Percentiles rank a stretch among this genome's conserved stretches.
Conservation (phyloP, 2,329 filamentous ascomycete species). For the Thelonectria rubi region DNA sequence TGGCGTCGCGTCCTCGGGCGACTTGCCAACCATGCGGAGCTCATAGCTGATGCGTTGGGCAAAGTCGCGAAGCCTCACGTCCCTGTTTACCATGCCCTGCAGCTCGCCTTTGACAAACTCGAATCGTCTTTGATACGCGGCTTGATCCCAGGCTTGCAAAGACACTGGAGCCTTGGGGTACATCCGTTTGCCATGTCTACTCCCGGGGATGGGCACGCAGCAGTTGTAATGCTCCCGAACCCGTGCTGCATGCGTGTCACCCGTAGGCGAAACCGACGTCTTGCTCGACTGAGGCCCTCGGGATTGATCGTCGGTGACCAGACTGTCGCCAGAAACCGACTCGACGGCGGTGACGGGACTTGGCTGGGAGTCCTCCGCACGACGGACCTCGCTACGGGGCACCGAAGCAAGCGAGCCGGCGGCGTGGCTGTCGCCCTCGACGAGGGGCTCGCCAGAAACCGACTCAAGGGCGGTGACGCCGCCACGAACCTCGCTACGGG, state of each 20-base stretch:
- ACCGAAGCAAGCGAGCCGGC: no score
- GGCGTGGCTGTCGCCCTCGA: no score
- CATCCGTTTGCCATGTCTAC: constrained; percentile 1
- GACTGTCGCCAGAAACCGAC: no score
- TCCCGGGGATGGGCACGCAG: neutral
- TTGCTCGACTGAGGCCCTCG: no score
- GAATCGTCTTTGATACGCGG: neutral
- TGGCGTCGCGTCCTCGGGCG: neutral
- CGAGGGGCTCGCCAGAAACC: no score
- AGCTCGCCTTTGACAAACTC: constrained; percentile 3
- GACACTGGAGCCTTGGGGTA: constrained; percentile 5
- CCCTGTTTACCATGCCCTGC: neutral
- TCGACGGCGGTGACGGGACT: no score
- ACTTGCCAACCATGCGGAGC: neutral
- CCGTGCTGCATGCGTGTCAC: no score
- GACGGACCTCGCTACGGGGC: no score
- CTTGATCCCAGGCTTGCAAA: neutral
- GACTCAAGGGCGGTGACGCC: no score
- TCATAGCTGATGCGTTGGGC: neutral
- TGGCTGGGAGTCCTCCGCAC: no score
- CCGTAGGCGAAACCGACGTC: no score
- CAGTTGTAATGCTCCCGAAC: neutral
- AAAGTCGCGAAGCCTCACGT: neutral
- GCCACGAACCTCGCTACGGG: no score
- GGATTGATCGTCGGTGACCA: neutral